Conservation (phyloP, 495 filamentous ascomycete genomes). For the Parachaetomium inaequale region DNA sequence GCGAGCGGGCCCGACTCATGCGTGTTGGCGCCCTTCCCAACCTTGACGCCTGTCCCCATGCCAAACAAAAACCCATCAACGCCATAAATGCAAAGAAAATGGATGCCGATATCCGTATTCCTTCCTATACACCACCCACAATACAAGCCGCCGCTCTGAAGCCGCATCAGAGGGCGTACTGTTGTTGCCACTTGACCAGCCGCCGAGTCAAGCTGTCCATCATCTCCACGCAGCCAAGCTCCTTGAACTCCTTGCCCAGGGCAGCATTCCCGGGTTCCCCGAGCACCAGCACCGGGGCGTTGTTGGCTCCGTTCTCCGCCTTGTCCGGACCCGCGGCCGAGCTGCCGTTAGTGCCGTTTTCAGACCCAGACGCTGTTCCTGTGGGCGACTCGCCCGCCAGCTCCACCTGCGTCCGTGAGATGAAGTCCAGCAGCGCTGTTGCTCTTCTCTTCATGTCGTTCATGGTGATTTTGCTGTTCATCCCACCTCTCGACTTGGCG, state of each 20-base stretch:
- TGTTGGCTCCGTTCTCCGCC: slow-evolving; percentile 8
- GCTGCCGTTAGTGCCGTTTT: slow-evolving; percentile 5
- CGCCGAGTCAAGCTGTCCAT: slow-evolving; percentile 75
- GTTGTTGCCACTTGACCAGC: slow-evolving; percentile 74
- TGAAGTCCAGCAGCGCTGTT: slow-evolving; percentile 80
- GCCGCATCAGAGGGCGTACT: slow-evolving; percentile 37
- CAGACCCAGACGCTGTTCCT: slow-evolving; percentile 15
- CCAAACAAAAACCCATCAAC: slow-evolving; percentile 1
- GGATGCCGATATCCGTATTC: neutral
- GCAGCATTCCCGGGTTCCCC: neutral
- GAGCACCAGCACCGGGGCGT: neutral
- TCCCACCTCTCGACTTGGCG: slow-evolving; percentile 38
- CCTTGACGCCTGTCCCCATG: neutral
- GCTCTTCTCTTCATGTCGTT: slow-evolving; percentile 88
- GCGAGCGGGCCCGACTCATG: too few relatives aligned
- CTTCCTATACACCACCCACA: slow-evolving; percentile 3
- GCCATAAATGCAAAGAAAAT: slow-evolving; percentile 14
- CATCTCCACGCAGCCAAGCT: slow-evolving; percentile 70
- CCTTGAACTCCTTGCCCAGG: slow-evolving; percentile 56
- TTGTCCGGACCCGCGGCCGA: neutral
- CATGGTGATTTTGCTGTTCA: slow-evolving; percentile 71
- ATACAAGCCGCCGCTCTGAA: neutral
- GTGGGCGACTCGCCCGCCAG: slow-evolving; percentile 57
- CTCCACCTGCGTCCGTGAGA: slow-evolving; percentile 85
- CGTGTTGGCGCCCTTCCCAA: slow-evolving; percentile 1